These are phyloP conservation scores for Simplicillium sp. DNA, from an alignment of 2,329 filamentous ascomycete genomes.

Conservation along the genomic window DNA sequence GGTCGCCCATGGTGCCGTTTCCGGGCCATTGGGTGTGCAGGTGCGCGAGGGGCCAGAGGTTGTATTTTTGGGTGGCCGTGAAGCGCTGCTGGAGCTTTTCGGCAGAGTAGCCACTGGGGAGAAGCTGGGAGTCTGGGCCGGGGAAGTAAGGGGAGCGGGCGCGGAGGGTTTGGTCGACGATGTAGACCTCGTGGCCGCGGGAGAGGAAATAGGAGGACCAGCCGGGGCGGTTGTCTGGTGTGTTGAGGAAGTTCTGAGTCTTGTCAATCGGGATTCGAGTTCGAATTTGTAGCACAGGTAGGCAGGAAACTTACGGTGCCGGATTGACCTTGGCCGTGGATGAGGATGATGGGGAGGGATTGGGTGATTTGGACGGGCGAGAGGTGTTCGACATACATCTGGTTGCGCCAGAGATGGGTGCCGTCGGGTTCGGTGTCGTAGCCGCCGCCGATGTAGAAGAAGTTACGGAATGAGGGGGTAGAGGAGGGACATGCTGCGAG, in stretches of 20 bases:
- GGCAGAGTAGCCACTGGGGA: conserved; percentile 17
- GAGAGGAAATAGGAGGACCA: conserved; percentile 38
- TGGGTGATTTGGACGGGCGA: conserved; percentile 18
- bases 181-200: conserved; percentile 35
- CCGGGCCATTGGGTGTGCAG: conserved; percentile 35
- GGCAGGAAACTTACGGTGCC: conserved; percentile 21
- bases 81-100: conserved; percentile 26
- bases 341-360: conserved; percentile 27
- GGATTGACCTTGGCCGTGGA: conserved; percentile 31
- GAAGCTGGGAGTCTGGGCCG: conserved; percentile 12
- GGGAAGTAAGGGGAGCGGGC: conserved; percentile 34
- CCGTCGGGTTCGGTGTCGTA: conserved; percentile 20
- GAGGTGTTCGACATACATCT: conserved; percentile 46
- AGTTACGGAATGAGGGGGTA: conserved; percentile 13
- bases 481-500: too few relatives aligned
- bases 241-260: conserved; percentile 35
- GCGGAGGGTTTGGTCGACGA: conserved; percentile 34
- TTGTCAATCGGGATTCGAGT: background rate
- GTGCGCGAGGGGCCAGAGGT: conserved; percentile 27
- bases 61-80: conserved; percentile 22
- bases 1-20: conserved; percentile 25
- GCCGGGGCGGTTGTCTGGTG: conserved; percentile 33
- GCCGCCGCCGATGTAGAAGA: conserved; percentile 26
- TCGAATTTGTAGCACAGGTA: background rate
- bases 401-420: conserved; percentile 23